Evolutionary conservation across 371 early-diverging fungal genomes (phyloP).

Genomic region (Rhizopus sp.): DNA sequence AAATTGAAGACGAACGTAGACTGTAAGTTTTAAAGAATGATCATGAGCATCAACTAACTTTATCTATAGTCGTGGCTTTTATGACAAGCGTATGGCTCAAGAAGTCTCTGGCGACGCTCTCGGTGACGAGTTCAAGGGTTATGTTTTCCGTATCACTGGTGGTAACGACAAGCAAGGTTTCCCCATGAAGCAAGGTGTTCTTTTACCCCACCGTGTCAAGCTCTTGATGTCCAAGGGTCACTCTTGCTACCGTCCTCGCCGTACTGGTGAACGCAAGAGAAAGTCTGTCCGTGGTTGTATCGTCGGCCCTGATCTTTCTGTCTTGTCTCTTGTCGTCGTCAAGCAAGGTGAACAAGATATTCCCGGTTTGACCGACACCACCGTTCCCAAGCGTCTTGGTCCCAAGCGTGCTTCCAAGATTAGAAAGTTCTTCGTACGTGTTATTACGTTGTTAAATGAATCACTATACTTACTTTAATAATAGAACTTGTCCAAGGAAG

Average conservation of each 20-base stretch:
- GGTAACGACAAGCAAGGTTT: slow-evolving; percentile 99
- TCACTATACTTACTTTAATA: neutral
- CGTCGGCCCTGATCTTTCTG: slow-evolving; percentile 94
- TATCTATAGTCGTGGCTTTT: slow-evolving; percentile 1
- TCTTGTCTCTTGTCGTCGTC: slow-evolving; percentile 92
- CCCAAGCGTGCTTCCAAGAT: slow-evolving; percentile 99
- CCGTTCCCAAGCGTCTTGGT: slow-evolving; percentile 93
- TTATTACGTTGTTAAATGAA: neutral
- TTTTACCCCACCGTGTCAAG: slow-evolving; percentile 92
- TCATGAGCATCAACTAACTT: neutral
- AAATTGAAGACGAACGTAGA: slow-evolving; percentile 94
- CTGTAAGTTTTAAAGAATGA: slow-evolving; percentile 58
- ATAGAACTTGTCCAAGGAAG: slow-evolving; percentile 88
- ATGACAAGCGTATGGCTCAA: slow-evolving; percentile 91
- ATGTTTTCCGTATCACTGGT: slow-evolving; percentile 98
- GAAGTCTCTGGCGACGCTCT: slow-evolving; percentile 97
- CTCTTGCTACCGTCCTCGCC: slow-evolving; percentile 98
- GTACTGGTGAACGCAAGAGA: slow-evolving; percentile 97
- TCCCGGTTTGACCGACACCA: slow-evolving; percentile 95
- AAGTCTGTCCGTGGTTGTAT: slow-evolving; percentile 99
- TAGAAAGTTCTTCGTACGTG: slow-evolving; percentile 91
- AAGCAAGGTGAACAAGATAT: slow-evolving; percentile 97
- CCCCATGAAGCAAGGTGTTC: slow-evolving; percentile 98
- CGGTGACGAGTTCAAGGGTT: slow-evolving; percentile 99
- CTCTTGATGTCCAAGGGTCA: slow-evolving; percentile 95